Percentiles rank a stretch among this genome's conserved stretches.
Conservation (phyloP, 441 rosid genomes). For the Gossypium schwendimanii region DNA sequence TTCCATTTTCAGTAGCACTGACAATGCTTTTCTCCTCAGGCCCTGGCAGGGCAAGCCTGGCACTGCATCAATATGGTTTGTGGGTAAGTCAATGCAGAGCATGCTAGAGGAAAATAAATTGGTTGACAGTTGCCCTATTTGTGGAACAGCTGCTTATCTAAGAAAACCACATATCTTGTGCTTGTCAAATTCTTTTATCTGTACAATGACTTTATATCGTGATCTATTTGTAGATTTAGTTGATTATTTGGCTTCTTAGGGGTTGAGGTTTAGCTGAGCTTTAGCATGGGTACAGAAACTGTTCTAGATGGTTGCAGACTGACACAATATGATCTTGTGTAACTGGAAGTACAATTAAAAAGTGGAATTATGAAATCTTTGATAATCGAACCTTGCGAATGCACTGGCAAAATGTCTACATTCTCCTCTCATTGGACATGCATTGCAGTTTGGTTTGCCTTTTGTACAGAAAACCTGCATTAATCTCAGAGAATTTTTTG, state of each 20-base stretch:
- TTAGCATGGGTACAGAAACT: not conserved
- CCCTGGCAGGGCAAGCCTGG: conserved; percentile 64
- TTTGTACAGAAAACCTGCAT: conserved; percentile 74
- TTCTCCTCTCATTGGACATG: conserved; percentile 79
- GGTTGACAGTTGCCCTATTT: not conserved
- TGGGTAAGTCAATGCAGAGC: conserved; percentile 11
- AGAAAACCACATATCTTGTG: not conserved
- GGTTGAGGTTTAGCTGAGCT: not conserved
- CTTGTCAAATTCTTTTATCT: not conserved
- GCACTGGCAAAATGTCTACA: conserved; percentile 82
- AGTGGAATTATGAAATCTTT: conserved; percentile 13
- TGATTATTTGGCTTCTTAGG: not conserved
- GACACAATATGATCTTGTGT: not conserved
- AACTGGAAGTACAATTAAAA: not conserved
- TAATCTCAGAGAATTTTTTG: conserved; percentile 10
- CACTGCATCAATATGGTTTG: conserved; percentile 27
- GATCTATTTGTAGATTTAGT: not conserved
- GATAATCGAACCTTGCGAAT: conserved; percentile 50
- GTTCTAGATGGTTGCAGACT: conserved; percentile 1
- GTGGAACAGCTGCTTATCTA: conserved; percentile 9
- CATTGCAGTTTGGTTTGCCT: conserved; percentile 68
- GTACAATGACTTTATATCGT: not conserved
- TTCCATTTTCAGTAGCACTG: conserved; percentile 20
- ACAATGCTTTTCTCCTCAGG: conserved; percentile 41
- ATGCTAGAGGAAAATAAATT: conserved; percentile 6